Base-by-base conservation (phyloP, 2,329 filamentous ascomycete genomes). In the Monosporascus sp. region DNA sequence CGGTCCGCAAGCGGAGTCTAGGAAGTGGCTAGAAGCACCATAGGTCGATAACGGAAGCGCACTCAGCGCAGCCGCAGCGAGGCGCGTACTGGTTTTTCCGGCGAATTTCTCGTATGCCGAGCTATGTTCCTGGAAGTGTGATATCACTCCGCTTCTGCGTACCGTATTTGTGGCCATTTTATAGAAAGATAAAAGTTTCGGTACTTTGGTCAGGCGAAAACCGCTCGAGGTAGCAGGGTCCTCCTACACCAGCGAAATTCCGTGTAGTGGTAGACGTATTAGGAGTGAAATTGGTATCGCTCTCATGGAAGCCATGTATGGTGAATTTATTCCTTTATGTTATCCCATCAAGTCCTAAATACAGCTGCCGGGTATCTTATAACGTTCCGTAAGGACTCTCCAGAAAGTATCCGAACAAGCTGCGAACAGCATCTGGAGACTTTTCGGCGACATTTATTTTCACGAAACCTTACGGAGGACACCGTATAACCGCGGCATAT, bases 1-100 rank as follows among this genome's bases (percentile, higher is more conserved):
- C 11, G 60, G 62, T 9, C 62, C 62, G 41, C 57, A 59, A 7
- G 61, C 62, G 3, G 58, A 65, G 50, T 64, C 62, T n/a, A 64
- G 51, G 37, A 64, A 62, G 27, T 57, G 60, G 36, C 51, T 62
- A 15, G 53, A 52, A 1, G 61, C 50, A 22, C 38, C 57, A 36
- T 64, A 64, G 9, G 51, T 59, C 20, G 56, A 56, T 14, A 64
- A 49, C 3, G 62, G 62, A 9, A 65, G 53, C 48, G 51, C 18
- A 18, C 58, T 57, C 20, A 65, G 48, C 22, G 59, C 59, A 7
- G 52, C 49, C 5, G 61, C 62, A 1, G 58, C 59, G 27, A 64
- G 50, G n/a, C 55, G 56, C 5, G 55, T 52, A 44, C 54, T 57
- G 0, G 60, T 65, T 31, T 49, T 50, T 1, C 61, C 61, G 3